These are phyloP conservation scores for Ophiocordyceps robertsii DNA, from an alignment of 2,329 filamentous ascomycete species.

Conservation along the genomic window DNA sequence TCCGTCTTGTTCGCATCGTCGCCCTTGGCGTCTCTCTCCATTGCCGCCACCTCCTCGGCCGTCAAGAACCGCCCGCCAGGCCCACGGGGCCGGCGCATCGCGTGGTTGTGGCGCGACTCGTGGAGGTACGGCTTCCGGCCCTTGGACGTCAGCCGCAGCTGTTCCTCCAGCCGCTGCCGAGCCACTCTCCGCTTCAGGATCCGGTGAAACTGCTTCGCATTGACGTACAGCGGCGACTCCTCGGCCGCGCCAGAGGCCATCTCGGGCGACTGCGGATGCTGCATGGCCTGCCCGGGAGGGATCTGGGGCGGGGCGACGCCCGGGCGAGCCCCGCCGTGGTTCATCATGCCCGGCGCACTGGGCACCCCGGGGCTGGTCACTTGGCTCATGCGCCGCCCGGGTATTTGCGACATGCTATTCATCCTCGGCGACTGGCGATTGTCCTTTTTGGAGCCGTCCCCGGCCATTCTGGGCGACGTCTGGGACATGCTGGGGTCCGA, in stretches of 20 bases:
- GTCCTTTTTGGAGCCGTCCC: slow-evolving; percentile 57
- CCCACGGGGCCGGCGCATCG: slow-evolving; percentile 87
- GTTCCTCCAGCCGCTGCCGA: slow-evolving; percentile 85
- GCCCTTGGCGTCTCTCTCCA: slow-evolving; percentile 53
- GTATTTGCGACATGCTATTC: slow-evolving; percentile 46
- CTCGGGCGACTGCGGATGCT: slow-evolving; percentile 65
- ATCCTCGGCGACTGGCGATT: slow-evolving; percentile 68
- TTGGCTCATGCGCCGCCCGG: slow-evolving; percentile 59
- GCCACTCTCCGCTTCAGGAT: slow-evolving; percentile 91
- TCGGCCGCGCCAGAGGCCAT: slow-evolving; percentile 60
- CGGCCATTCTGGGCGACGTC: slow-evolving; percentile 67
- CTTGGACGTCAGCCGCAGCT: slow-evolving; percentile 81
- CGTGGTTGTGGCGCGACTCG: slow-evolving; percentile 94
- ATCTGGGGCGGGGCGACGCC: slow-evolving; percentile 45
- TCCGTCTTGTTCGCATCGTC: slow-evolving; percentile 19
- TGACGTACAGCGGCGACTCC: slow-evolving; percentile 92
- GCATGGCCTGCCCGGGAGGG: slow-evolving; percentile 50
- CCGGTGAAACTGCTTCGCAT: slow-evolving; percentile 96
- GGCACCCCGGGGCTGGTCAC: slow-evolving; percentile 63
- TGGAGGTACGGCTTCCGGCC: slow-evolving; percentile 94
- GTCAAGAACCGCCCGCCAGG: slow-evolving; percentile 93
- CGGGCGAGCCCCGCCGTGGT: slow-evolving; percentile 41
- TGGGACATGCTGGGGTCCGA: slow-evolving; percentile 55
- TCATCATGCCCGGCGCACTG: slow-evolving; percentile 64
- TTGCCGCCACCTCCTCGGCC: slow-evolving; percentile 84